Evolutionary conservation across 2,329 filamentous ascomycete species (phyloP).

Genomic region (Fusarium foetens): DNA sequence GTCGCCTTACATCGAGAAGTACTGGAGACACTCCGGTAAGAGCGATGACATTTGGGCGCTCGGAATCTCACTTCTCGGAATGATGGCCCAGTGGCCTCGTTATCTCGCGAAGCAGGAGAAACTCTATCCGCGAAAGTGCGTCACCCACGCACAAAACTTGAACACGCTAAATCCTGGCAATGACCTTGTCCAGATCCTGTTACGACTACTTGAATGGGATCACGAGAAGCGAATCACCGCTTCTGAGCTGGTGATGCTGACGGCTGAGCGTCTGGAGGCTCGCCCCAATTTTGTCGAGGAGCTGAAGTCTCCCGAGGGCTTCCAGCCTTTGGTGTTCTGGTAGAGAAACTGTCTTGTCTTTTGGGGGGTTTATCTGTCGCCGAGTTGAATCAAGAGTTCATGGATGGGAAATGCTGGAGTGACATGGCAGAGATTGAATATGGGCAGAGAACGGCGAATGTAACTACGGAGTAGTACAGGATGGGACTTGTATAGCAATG

Average conservation of each 20-base stretch:
- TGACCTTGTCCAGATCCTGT: slow-evolving; percentile 37
- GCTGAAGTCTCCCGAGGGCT: slow-evolving; percentile 40
- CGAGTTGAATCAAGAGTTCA: background rate
- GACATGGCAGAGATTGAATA: background rate
- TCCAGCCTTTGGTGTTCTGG: slow-evolving; percentile 46
- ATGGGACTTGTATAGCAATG: background rate
- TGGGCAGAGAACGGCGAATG: background rate
- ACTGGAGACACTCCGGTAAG: slow-evolving; percentile 33
- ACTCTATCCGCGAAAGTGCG: slow-evolving; percentile 42
- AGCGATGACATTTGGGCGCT: slow-evolving; percentile 51
- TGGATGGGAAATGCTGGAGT: background rate
- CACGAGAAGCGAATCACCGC: slow-evolving; percentile 32
- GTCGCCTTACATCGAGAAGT: slow-evolving; percentile 45
- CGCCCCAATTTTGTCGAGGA: background rate
- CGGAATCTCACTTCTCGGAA: slow-evolving; percentile 45
- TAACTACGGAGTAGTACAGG: background rate
- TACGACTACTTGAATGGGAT: slow-evolving; percentile 38
- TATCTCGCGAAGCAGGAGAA: slow-evolving; percentile 26
- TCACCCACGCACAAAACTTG: slow-evolving; percentile 39
- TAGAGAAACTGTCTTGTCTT: slow-evolving; percentile 6
- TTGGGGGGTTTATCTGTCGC: background rate
- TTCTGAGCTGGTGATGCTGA: slow-evolving; percentile 26
- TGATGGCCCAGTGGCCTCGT: slow-evolving; percentile 46
- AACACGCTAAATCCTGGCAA: slow-evolving; percentile 40
- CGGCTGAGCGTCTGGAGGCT: slow-evolving; percentile 7